Base-by-base conservation (phyloP, 2,329 filamentous ascomycete genomes). In the Diaporthe amygdali region DNA sequence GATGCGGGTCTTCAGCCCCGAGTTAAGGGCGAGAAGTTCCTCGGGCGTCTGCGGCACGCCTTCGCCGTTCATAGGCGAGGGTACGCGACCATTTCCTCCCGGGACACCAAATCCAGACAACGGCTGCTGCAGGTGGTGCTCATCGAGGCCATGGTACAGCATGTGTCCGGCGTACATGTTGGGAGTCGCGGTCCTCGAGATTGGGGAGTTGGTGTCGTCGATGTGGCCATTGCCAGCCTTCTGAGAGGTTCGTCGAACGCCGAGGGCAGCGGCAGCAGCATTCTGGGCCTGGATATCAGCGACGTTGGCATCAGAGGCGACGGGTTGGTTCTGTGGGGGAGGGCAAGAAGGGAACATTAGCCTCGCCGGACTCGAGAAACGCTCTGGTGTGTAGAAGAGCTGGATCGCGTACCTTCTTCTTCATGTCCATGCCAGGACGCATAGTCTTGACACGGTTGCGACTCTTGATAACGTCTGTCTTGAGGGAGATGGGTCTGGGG, bases 381-480 rank as follows among this genome's bases (percentile, higher is more conserved):
- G 32, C 56, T 72, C 52, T 66, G 67, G 39, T 34, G 46, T 68
- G 54, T 66, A 56, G 44, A 64, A 63, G 69, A 61, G 15, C 64
- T 44, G 69, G 51, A 69, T 61, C n/a, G 79, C 83, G 78, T 84
- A 94, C 94, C 91, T 97, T 97, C 83, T 95, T 91, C 82, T 92
- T 95, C 78, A 94, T 93, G 56, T 92, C 91, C 74, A 93, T 89
- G 77, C 95, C 94, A 10, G 93, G 90, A 68, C 90, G 89, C 82
- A 90, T 89, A 34, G 95, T 96, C 87, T 98, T 98, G 77, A 98
- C 96, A 75, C 96, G 92, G 84, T 99, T 99, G 78, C 96, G 94
- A 86, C 95, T 98, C 87, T 99, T 99, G 86, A 99, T 99, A 76
- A 98, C 96, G 86, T 99, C 96, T 61, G 96, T 98, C 88, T 99